Evolutionary conservation across 1,284 basidiomycete species (phyloP).

Genomic region (Trametes versicolor): DNA sequence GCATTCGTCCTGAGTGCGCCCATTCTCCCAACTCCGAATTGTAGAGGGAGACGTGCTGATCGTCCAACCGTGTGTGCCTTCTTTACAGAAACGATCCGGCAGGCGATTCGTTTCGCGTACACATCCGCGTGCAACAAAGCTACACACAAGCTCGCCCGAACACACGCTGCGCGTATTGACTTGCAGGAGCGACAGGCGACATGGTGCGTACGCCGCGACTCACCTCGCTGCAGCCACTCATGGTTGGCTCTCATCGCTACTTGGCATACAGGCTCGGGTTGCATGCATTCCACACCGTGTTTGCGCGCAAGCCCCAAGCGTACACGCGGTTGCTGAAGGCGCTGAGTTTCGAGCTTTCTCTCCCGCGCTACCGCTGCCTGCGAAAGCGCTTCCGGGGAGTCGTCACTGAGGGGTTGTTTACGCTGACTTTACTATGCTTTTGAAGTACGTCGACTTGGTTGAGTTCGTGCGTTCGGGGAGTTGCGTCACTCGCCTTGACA

Average conservation of each 20-base stretch:
- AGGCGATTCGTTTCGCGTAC: conserved; percentile 66
- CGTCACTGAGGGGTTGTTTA: conserved; percentile 54
- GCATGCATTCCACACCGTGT: conserved; percentile 76
- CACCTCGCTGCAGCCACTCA: not conserved
- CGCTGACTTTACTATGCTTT: conserved; percentile 32
- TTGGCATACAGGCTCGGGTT: conserved; percentile 73
- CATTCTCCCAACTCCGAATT: not conserved
- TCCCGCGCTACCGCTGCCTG: conserved; percentile 54
- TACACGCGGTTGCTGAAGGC: conserved; percentile 58
- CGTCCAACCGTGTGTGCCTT: not conserved
- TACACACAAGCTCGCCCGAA: conserved; percentile 53
- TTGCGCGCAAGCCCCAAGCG: conserved; percentile 62
- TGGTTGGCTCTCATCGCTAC: not conserved
- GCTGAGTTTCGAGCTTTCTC: conserved; percentile 60
- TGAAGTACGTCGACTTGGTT: not conserved
- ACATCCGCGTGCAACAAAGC: conserved; percentile 60
- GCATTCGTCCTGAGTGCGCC: conserved; percentile 65
- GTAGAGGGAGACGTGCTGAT: not conserved
- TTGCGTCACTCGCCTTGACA: not conserved
- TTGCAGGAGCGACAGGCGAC: conserved; percentile 62
- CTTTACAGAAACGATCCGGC: conserved; percentile 62
- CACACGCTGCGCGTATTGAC: conserved; percentile 49
- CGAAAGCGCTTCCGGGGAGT: conserved; percentile 56
- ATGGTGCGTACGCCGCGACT: conserved; percentile 60
- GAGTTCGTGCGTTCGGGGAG: not conserved